phyloP scores from a whole-genome alignment of 2,329 filamentous ascomycete species.

The Botrytis deweyae region DNA sequence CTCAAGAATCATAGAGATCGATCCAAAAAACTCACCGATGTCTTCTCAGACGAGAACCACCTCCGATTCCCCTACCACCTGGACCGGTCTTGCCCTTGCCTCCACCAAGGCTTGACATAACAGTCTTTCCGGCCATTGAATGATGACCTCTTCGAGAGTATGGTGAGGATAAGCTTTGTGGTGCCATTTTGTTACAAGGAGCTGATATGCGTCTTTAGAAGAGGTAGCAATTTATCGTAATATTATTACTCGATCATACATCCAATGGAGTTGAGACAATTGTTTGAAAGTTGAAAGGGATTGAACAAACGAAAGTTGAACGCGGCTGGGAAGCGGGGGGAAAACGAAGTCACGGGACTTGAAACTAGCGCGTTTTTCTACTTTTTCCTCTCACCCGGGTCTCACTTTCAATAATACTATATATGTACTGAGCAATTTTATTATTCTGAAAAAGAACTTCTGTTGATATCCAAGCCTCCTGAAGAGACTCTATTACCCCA shows the following conservation, averaged over 20 bases:
- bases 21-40: conserved; percentile 14
- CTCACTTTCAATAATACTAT: neutral
- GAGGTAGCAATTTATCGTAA: neutral
- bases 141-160: neutral
- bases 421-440: neutral
- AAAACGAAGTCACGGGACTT: conserved; percentile 8
- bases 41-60: conserved; percentile 20
- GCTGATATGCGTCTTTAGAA: neutral
- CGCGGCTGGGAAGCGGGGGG: neutral
- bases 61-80: conserved; percentile 22
- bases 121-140: conserved; percentile 3
- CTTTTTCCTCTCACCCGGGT: neutral
- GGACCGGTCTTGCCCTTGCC: conserved; percentile 26
- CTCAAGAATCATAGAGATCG: neutral
- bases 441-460: neutral
- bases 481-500: conserved; percentile 7
- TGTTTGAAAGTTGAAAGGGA: neutral
- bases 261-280: neutral
- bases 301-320: neutral
- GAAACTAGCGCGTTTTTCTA: neutral
- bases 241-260: neutral
- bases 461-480: neutral
- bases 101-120: neutral
- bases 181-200: neutral
- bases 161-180: neutral